Evolutionary conservation across 2,329 filamentous ascomycete species (phyloP), one percentile per base, ranked within the genome.

Genomic region (Aspergillus fijiensis): DNA sequence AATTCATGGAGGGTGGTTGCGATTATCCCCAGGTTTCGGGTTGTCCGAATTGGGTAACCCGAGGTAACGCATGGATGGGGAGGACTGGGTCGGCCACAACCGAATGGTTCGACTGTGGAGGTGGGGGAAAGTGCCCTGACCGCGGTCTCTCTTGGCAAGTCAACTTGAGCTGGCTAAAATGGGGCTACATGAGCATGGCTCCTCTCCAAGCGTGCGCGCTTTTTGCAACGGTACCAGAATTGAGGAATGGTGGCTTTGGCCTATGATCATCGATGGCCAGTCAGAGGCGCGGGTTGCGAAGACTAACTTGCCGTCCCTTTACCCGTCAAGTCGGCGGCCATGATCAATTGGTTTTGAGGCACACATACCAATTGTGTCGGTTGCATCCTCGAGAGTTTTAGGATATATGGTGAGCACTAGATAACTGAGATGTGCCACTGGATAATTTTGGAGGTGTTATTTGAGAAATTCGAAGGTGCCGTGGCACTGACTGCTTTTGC

Each of bases 51-150:
- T 9, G 39, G n/a, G 39, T 45, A 45, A 45, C 7, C 39, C 39
- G 39, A 16, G 39, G 39, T 19, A 45, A 19, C 39, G 16, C 39
- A 35, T 35, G 33, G 33, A 35, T 19, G 39, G 39, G 39, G 14
- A 45, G 5, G 6, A 19, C 39, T 45, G 39, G 16, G 33, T 53
- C 51, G 51, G 35, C 51, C 51, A 45, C 51, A 53, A 45, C 51
- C 51, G 51, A 53, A 53, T 35, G 19, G 51, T 42, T 42, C 27
- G 51, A 53, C 51, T 53, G 35, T 21, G 51, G 51, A 42, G 51
- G 33, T 21, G 19, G 49, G 6, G 48, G 11, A 51, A 16, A 53
- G 16, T 53, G 16, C 31, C 39, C 35, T 33, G 21, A 51, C 49
- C 31, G 39, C 39, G 39, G 39, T 16, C 39, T 45, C 16, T 7